Base-by-base conservation (phyloP, 129 eudicot genomes). In the Apium graveolens region DNA sequence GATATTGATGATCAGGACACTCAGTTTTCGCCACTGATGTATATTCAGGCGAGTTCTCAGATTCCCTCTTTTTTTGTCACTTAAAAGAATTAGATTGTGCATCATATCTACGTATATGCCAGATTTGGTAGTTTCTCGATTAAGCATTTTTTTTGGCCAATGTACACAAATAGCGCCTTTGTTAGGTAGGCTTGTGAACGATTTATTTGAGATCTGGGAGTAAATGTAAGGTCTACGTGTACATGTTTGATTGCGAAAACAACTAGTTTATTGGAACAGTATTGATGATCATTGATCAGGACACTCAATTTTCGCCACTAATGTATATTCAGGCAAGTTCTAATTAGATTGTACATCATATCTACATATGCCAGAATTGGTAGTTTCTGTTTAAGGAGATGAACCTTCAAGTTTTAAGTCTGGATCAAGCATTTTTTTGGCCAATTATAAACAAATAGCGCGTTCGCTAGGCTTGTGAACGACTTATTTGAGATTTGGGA, bases 1-100 rank as follows among this genome's bases (percentile, higher is more conserved):
- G 79, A 80, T 66, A 79, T 85, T 43, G 74, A 82, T 62, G 79
- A 78, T 26, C 42, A 45, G 8, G 55, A 81, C 26, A 82, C 78
- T 76, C 86, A 83, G 66, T 85, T 75, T 63, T 88, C 85, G 53
- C 89, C 89, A 9, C 78, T 88, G 11, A 79, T 76, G 69, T 88
- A 70, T 55, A 49, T 88, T 70, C 91, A 88, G 88, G 91, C 82
- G 68, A 43, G 79, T 55, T 11, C 20, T 11, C 16, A 32, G 20
- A 31, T 66, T 29, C 39, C n/a, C 1, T 80, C 31, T 27, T 62
- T 0, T n/a, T 72, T 11, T 24, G 18, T 41, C 31, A 37, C 5
- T 24, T 70, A 6, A 35, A 35, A 70, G 45, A 9, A 16, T 20
- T 70, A 9, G 11, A 70, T 34, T 34, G 13, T 18, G 14, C 29